Evolutionary conservation across 208 protist species (phyloP).

Genomic region (Crithidia expoeki): DNA sequence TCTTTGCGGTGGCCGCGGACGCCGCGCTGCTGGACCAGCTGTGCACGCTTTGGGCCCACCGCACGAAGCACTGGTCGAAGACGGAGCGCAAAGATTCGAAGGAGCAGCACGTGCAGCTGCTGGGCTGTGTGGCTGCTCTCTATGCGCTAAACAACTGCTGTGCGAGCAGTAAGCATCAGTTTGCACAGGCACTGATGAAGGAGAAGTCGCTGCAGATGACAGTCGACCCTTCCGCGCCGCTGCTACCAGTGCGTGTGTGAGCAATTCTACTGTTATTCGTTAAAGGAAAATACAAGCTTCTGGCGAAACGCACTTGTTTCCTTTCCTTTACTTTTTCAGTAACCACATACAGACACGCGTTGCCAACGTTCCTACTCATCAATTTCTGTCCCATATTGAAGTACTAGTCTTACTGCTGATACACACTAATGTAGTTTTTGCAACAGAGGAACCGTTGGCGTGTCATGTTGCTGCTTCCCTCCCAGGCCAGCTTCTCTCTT

Average conservation of each 20-base stretch:
- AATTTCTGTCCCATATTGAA: too few species aligned
- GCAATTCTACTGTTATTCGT: too few species aligned
- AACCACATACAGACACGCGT: too few species aligned
- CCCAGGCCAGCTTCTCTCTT: too few species aligned
- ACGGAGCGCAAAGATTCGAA: constrained; percentile 33
- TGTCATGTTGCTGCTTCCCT: too few species aligned
- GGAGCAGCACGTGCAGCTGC: constrained; percentile 31
- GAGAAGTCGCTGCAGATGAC: constrained; percentile 29
- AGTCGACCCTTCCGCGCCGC: constrained; percentile 36
- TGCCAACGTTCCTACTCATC: too few species aligned
- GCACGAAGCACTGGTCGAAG: constrained; percentile 38
- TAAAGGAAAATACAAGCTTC: too few species aligned
- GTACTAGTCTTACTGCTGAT: too few species aligned
- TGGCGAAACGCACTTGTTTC: too few species aligned
- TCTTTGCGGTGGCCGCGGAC: constrained; percentile 54
- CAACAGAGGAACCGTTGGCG: too few species aligned
- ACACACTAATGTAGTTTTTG: too few species aligned
- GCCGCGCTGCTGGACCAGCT: constrained; percentile 68
- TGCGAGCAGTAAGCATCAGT: constrained; percentile 28
- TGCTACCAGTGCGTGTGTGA: constrained; percentile 39
- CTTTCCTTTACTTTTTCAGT: background rate
- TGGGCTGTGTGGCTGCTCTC: constrained; percentile 46
- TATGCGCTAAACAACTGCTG: constrained; percentile 66
- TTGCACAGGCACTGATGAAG: constrained; percentile 44
- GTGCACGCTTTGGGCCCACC: constrained; percentile 43